Conservation (phyloP, 1,139 yeast species). For the Candida labiduridarum region DNA sequence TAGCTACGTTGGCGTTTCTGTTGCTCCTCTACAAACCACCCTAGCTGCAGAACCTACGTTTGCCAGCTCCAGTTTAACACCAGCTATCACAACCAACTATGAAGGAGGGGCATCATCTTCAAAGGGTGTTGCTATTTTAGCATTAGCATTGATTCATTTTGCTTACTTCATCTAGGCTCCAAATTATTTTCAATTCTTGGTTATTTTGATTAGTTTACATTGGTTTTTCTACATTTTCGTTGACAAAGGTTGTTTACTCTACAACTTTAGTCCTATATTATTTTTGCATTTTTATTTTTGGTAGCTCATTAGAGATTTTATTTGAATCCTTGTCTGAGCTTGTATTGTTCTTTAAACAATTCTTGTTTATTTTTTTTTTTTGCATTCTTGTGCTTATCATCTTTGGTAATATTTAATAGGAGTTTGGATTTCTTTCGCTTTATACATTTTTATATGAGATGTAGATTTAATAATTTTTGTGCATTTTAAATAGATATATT, state of each 20-base stretch:
- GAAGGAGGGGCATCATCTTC: slow-evolving; percentile 26
- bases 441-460: too few relatives aligned
- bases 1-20: slow-evolving; percentile 4
- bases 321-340: too few relatives aligned
- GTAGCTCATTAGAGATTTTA: too few relatives aligned
- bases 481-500: too few relatives aligned
- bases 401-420: too few relatives aligned
- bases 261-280: neutral
- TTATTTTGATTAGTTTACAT: neutral
- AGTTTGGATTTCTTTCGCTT: too few relatives aligned
- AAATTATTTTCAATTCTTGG: neutral
- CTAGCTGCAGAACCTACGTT: slow-evolving; percentile 17
- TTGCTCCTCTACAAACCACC: slow-evolving; percentile 4
- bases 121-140: slow-evolving; percentile 26
- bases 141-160: slow-evolving; percentile 29
- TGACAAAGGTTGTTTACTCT: neutral
- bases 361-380: too few relatives aligned
- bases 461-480: too few relatives aligned
- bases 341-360: too few relatives aligned
- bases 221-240: neutral
- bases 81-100: slow-evolving; percentile 25
- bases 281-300: neutral
- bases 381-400: too few relatives aligned
- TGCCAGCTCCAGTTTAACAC: slow-evolving; percentile 28
- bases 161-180: slow-evolving; percentile 24